phyloP scores from a whole-genome alignment of 1,284 basidiomycete genomes.

The Cerioporus squamosus region DNA sequence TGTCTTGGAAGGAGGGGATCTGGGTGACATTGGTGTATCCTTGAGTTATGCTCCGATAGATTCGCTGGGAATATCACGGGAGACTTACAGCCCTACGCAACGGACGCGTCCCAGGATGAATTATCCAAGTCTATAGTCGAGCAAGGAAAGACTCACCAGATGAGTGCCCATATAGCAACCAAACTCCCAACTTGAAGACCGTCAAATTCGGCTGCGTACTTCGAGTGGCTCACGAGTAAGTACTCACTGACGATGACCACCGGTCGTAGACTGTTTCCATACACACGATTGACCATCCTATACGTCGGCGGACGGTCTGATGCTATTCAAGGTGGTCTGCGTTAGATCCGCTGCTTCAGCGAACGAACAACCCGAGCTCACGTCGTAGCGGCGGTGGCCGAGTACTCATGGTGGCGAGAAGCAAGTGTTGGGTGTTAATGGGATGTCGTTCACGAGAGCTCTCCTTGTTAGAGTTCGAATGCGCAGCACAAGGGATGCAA shows the following conservation, averaged over 20 bases:
- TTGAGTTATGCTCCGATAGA: not conserved
- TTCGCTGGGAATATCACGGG: not conserved
- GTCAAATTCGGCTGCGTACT: not conserved
- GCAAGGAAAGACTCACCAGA: slow-evolving; percentile 46
- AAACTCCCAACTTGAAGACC: slow-evolving; percentile 46
- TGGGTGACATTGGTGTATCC: slow-evolving; percentile 27
- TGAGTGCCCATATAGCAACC: slow-evolving; percentile 59
- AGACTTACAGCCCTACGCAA: slow-evolving; percentile 53
- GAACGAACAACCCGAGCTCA: slow-evolving; percentile 3
- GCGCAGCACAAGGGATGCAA: not conserved
- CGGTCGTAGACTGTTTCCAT: slow-evolving; percentile 59
- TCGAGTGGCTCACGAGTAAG: too few relatives aligned
- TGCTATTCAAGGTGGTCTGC: slow-evolving; percentile 8
- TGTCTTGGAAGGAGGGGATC: slow-evolving; percentile 64
- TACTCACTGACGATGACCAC: slow-evolving; percentile 58
- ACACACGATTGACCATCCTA: slow-evolving; percentile 59
- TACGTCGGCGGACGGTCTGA: slow-evolving; percentile 52
- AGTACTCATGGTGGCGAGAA: slow-evolving; percentile 16
- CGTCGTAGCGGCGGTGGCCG: slow-evolving; percentile 26
- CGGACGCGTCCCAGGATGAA: slow-evolving; percentile 1
- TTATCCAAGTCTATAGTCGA: not conserved
- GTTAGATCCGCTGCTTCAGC: not conserved
- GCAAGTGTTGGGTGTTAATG: not conserved
- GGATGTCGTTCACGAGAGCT: too few relatives aligned
- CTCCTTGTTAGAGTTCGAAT: too few relatives aligned